Evolutionary conservation across 2,329 filamentous ascomycete genomes (phyloP).

Genomic region (Sporothrix dimorphospora): DNA sequence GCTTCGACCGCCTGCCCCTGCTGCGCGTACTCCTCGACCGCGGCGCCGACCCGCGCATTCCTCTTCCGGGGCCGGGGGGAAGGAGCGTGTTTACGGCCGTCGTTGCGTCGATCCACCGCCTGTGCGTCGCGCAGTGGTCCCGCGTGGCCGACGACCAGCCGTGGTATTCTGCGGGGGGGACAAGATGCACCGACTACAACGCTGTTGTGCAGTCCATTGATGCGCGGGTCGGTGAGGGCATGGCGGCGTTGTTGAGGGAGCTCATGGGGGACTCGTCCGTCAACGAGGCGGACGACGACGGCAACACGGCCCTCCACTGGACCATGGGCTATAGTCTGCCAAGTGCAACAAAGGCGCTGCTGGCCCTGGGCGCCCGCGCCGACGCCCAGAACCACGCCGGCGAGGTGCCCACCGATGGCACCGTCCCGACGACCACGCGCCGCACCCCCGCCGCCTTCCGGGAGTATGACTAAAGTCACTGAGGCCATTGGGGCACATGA

Average conservation of each 20-base stretch:
- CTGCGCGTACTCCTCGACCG: too few relatives aligned
- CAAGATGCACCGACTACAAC: not conserved
- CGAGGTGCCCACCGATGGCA: not conserved
- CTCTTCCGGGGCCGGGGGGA: not conserved
- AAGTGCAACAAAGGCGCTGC: not conserved
- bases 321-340: not conserved
- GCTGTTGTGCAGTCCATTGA: not conserved
- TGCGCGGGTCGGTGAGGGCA: not conserved
- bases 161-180: not conserved
- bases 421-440: not conserved
- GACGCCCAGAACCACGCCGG: not conserved
- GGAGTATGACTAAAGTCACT: not conserved
- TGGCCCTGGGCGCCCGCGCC: not conserved
- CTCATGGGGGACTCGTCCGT: not conserved
- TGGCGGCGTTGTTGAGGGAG: not conserved
- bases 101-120: not conserved
- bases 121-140: not conserved
- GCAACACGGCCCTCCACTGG: constrained; percentile 7
- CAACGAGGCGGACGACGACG: not conserved
- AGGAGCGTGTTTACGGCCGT: not conserved
- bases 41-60: not conserved
- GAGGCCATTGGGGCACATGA: too few relatives aligned
- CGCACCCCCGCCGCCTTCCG: not conserved
- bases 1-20: constrained; percentile 7
- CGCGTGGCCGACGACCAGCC: not conserved